Evolutionary conservation across 2,329 filamentous ascomycete species (phyloP), one percentile per base, ranked within the genome.

Genomic region (Nothopassalora personata): DNA sequence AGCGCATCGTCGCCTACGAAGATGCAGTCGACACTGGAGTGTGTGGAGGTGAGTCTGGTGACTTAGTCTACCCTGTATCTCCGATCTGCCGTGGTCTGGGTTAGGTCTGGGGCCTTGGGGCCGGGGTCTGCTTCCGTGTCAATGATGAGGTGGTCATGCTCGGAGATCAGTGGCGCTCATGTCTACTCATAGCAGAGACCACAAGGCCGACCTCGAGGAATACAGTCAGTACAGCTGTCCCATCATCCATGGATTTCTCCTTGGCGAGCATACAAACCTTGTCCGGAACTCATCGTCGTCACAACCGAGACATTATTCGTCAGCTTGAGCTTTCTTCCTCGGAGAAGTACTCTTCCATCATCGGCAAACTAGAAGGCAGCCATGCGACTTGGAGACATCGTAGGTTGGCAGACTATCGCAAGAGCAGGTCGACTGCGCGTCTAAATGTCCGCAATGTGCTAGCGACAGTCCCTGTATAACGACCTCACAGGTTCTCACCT

Each of bases 1-100:
- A 61, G 54, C 45, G 57, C 55, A 23, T 56, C 52, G 45, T 59
- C 52, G 54, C 11, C 15, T 15, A 18, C 13, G 8, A 43, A 43
- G 39, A 43, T 43, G n/a, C 39, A n/a, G 39, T 5, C 18, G 50
- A 49, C 9, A 18, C 3, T n/a, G 31, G 50, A 18, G 49, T 10
- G 31, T n/a, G 39, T 43, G 39, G n/a, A 15, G 1, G 39, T 43
- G 13, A 43, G n/a, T 18, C 13, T 18, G 7, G 39, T 43, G 7
- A 9, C 2, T 11, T 5, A 34, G 31, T 34, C 8, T 34, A 23
- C 34, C 39, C 39, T 15, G 39, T n/a, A 43, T 4, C 13, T 18
- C 39, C 39, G 39, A n/a, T n/a, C 39, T 43, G 39, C 39, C 39
- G 39, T 43, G 39, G 39, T 43, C 39, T 43, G 39, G 39, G 39